Percentiles rank a stretch among this genome's conserved stretches.
phyloP scores from a whole-genome alignment of 1,284 basidiomycete species.

The Xerocomus nothofagi region DNA sequence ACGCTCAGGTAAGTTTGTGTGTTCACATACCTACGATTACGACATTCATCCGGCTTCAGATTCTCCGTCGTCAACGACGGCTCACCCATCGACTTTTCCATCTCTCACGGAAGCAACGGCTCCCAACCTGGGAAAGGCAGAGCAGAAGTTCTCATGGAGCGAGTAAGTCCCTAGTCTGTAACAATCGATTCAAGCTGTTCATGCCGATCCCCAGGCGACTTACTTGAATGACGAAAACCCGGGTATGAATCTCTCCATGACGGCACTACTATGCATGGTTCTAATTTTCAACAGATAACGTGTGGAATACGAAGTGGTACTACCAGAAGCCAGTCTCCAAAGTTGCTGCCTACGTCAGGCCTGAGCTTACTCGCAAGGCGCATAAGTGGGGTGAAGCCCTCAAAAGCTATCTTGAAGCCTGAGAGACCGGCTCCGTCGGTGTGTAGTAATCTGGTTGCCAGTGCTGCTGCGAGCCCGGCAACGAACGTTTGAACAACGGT shows the following conservation, averaged over 20 bases:
- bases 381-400: too few species aligned
- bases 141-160: neutral
- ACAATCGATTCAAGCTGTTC: neutral
- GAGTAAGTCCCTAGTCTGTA: neutral
- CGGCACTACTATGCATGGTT: neutral
- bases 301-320: constrained; percentile 8
- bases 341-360: neutral
- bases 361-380: neutral
- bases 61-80: constrained; percentile 5
- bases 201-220: too few species aligned
- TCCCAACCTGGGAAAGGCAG: neutral
- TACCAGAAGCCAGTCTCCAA: constrained; percentile 5
- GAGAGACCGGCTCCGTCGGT: neutral
- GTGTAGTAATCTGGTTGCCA: neutral
- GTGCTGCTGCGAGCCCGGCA: too few species aligned
- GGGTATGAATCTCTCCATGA: neutral
- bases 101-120: neutral
- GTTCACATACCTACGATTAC: neutral
- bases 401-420: too few species aligned
- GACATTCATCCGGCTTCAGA: neutral
- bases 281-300: constrained; percentile 1
- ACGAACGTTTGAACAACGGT: too few species aligned
- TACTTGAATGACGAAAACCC: neutral
- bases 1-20: neutral
- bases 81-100: constrained; percentile 3